Conservation (phyloP, 2,329 filamentous ascomycete species). For the Corinectria fuckeliana region DNA sequence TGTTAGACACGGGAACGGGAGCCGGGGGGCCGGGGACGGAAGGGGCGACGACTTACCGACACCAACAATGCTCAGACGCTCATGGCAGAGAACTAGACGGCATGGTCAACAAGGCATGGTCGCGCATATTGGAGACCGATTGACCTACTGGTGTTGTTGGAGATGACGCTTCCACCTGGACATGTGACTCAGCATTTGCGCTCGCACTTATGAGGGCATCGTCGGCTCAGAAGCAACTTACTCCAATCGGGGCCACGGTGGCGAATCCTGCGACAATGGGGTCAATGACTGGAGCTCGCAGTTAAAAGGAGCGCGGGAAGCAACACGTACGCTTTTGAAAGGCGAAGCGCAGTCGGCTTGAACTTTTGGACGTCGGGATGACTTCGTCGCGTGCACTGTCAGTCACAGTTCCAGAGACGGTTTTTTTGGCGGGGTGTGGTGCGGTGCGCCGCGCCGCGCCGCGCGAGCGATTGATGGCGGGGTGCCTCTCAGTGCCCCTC, state of each 20-base stretch:
- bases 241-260: constrained; percentile 99
- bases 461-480: constrained; percentile 13
- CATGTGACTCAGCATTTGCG: constrained; percentile 41
- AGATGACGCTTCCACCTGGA: constrained; percentile 84
- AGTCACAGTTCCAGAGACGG: constrained; percentile 4
- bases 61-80: constrained; percentile 96
- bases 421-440: constrained; percentile 41
- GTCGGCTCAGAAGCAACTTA: constrained; percentile 57
- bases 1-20: constrained; percentile 25
- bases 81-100: constrained; percentile 84
- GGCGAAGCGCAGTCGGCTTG: constrained; percentile 91
- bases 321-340: constrained; percentile 83
- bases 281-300: constrained; percentile 20
- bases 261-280: constrained; percentile 68
- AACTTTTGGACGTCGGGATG: constrained; percentile 96
- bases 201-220: constrained; percentile 5
- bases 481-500: constrained; percentile 22
- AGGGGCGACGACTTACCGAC: constrained; percentile 69
- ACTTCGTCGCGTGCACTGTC: constrained; percentile 47
- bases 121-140: constrained; percentile 23
- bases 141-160: constrained; percentile 85
- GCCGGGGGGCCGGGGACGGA: constrained; percentile 1
- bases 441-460: not conserved
- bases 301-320: no score
- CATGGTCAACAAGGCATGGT: constrained; percentile 36